Base-by-base conservation (phyloP, 805 yeast genomes). In the Yarrowia osloensis region DNA sequence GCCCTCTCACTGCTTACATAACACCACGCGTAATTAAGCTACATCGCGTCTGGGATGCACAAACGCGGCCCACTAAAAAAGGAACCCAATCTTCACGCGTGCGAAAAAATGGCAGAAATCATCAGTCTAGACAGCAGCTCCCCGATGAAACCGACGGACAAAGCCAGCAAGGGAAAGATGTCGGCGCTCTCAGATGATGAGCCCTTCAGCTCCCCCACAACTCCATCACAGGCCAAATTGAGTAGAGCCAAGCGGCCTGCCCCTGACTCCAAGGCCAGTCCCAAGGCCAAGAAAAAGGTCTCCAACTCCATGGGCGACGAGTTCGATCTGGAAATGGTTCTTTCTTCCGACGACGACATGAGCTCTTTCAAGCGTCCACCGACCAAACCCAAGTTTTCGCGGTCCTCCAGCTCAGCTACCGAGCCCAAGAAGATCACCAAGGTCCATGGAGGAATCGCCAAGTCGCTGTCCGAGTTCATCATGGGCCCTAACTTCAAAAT, bases 401-500 rank as follows among this genome's bases (percentile, higher is more conserved):
- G 11, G 7, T 22, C 61, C n/a, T 13, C 24, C 12, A 19, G 11
- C 42, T 24, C 44, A 11, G 2, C n/a, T 8, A 15, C 15, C 8
- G 44, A 54, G 35, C 44, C 44, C 31, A 54, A 54, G 62, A 54
- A 54, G 46, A 37, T 54, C n/a, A 54, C 62, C 17, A 24, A 54
- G 31, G 24, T 54, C 46, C 62, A 54, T 26, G 62, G 62, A 24
- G 62, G 62, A 9, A 54, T 54, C 8, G 62, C 62, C 15, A 37
- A 37, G 46, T 24, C 62, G 3, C 24, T 54, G 9, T 54, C 62
- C 6, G 24, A 24, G 33, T 54, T 54, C 62, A 54, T 54, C 26
- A 54, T 54, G 62, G 62, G 62, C 5, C 46, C 46, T 19, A 54
- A 37, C 6, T 54, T 37, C 62, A 54, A 54, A 17, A 37, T 37